Percentiles rank a stretch among this genome's conserved stretches.
phyloP scores from a whole-genome alignment of 176 grass and related monocot genomes.

The Cenchrus fungigraminus region DNA sequence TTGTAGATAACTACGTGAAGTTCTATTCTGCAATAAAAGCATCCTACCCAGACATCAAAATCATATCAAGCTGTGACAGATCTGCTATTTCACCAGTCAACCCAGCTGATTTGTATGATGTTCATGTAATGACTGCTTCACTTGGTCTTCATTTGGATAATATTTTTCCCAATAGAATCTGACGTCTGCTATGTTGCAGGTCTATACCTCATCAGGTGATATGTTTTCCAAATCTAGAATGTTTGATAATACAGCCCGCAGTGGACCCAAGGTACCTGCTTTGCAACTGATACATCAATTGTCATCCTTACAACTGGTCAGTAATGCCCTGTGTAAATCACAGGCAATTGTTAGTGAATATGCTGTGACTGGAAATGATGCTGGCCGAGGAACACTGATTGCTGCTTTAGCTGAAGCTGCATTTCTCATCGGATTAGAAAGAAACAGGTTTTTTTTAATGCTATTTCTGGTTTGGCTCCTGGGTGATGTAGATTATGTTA shows the following conservation, averaged over 20 bases:
- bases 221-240: conserved; percentile 85
- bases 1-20: conserved; percentile 75
- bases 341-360: conserved; percentile 98
- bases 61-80: conserved; percentile 83
- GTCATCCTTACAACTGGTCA: conserved; percentile 26
- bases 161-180: not conserved
- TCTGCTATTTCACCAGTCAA: conserved; percentile 59
- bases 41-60: conserved; percentile 76
- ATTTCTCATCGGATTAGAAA: conserved; percentile 93
- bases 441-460: conserved; percentile 70
- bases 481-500: conserved; percentile 3
- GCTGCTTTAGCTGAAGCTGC: conserved; percentile 90
- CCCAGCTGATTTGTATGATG: conserved; percentile 91
- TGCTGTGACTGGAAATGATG: conserved; percentile 95
- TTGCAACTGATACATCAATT: conserved; percentile 9
- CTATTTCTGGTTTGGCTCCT: conserved; percentile 33
- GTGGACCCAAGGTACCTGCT: conserved; percentile 67
- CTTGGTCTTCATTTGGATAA: conserved; percentile 32
- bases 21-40: conserved; percentile 87
- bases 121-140: conserved; percentile 73
- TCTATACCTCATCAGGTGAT: conserved; percentile 79
- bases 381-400: conserved; percentile 86
- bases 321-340: conserved; percentile 28
- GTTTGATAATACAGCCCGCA: conserved; percentile 67
- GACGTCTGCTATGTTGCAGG: conserved; percentile 52